Percentiles rank a stretch among this genome's conserved stretches.
Evolutionary conservation across 2,329 filamentous ascomycete species (phyloP).

Genomic region (Paracoccidioides brasiliensis): DNA sequence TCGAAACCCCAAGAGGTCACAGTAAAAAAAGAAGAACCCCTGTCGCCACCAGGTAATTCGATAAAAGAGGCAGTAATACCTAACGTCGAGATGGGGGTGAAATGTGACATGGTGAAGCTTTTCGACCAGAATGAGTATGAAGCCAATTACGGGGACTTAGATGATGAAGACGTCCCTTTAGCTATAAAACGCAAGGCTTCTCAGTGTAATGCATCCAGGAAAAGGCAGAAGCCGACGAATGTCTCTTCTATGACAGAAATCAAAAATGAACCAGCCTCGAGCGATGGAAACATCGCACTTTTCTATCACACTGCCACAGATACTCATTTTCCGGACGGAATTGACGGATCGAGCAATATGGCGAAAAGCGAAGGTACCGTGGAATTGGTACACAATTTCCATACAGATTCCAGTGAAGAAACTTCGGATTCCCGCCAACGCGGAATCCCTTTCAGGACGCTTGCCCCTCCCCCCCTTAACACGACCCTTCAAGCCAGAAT

Average conservation of each 20-base stretch:
- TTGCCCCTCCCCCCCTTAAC: not conserved
- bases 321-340: not conserved
- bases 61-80: not conserved
- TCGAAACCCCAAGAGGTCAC: not conserved
- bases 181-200: constrained; percentile 4
- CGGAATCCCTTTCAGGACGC: not conserved
- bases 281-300: not conserved
- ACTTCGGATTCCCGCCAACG: not conserved
- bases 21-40: not conserved
- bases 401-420: not conserved
- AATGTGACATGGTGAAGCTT: not conserved
- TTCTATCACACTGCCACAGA: not conserved
- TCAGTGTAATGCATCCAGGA: not conserved
- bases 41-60: not conserved
- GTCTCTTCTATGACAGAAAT: not conserved
- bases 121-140: constrained; percentile 1
- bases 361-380: not conserved
- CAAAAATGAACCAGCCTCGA: not conserved
- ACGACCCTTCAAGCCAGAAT: not conserved
- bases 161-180: constrained; percentile 12
- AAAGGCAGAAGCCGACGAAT: not conserved
- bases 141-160: constrained; percentile 2
- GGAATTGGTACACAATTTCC: not conserved
- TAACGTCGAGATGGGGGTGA: not conserved
- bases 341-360: not conserved